phyloP scores from a whole-genome alignment of 2,329 filamentous ascomycete species.

The Penicillium sumatraense region DNA sequence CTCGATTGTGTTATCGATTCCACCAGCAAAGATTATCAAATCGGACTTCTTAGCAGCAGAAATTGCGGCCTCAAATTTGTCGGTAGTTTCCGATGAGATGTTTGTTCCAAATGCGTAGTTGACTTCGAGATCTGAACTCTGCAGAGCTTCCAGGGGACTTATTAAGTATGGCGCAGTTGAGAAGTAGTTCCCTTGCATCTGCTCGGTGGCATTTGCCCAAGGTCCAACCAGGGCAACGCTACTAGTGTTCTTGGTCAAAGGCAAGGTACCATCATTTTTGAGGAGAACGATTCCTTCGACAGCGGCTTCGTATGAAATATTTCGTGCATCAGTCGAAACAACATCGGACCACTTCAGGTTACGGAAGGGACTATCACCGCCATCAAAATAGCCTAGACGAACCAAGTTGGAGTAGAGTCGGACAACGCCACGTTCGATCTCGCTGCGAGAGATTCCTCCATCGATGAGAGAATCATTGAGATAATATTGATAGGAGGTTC shows the following conservation, averaged over 20 bases:
- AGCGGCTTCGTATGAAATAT: slow-evolving; percentile 60
- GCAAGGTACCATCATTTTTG: slow-evolving; percentile 58
- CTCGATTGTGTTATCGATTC: slow-evolving; percentile 49
- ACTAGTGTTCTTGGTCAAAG: slow-evolving; percentile 43
- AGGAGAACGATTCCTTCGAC: slow-evolving; percentile 54
- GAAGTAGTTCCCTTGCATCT: slow-evolving; percentile 65
- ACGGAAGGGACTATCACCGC: slow-evolving; percentile 51
- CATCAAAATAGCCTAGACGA: slow-evolving; percentile 59
- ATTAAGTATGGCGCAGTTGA: slow-evolving; percentile 61
- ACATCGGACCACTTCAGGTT: slow-evolving; percentile 61
- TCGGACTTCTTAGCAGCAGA: slow-evolving; percentile 41
- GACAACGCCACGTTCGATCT: slow-evolving; percentile 52
- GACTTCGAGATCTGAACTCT: slow-evolving; percentile 51
- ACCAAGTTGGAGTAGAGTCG: slow-evolving; percentile 57
- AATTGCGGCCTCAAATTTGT: slow-evolving; percentile 39
- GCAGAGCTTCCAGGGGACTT: slow-evolving; percentile 58
- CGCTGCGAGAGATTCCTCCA: slow-evolving; percentile 50
- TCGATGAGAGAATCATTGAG: slow-evolving; percentile 50
- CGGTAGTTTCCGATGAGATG: slow-evolving; percentile 34
- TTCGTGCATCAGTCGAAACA: slow-evolving; percentile 57
- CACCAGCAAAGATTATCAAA: slow-evolving; percentile 46
- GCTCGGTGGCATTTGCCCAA: slow-evolving; percentile 61
- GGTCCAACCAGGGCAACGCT: slow-evolving; percentile 61
- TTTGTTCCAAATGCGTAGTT: slow-evolving; percentile 50
- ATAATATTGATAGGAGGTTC: slow-evolving; percentile 53